These are phyloP conservation scores for Elongisporangium prolatum DNA, from an alignment of 352 stramenopile genomes.

Conservation along the genomic window DNA sequence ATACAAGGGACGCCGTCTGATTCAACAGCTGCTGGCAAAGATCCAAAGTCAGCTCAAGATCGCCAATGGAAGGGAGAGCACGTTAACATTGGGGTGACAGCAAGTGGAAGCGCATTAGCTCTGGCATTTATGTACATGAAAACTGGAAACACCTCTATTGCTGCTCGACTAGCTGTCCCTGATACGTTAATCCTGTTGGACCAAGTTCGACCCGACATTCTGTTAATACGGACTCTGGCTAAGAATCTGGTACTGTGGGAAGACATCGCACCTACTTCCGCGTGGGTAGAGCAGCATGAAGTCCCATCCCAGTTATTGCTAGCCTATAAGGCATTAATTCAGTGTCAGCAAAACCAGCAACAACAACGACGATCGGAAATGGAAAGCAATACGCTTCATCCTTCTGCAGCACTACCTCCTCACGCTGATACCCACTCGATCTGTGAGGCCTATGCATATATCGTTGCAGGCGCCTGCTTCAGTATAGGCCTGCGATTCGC, in stretches of 20 bases:
- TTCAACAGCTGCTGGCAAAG: conserved; percentile 49
- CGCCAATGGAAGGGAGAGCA: conserved; percentile 59
- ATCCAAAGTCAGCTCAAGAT: conserved; percentile 43
- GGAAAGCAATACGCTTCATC: conserved; percentile 1
- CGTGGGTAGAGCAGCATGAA: conserved; percentile 88
- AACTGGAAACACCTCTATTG: conserved; percentile 85
- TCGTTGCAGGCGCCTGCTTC: conserved; percentile 93
- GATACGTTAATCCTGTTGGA: conserved; percentile 95
- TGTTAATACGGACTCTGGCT: conserved; percentile 92
- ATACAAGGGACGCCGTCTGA: conserved; percentile 12
- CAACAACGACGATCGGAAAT: conserved; percentile 3
- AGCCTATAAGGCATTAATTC: conserved; percentile 32
- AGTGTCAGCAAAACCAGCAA: neutral
- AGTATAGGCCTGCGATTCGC: conserved; percentile 94
- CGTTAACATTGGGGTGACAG: conserved; percentile 96
- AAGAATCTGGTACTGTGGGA: conserved; percentile 96
- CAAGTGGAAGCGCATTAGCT: conserved; percentile 89
- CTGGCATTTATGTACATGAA: conserved; percentile 97
- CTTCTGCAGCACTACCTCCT: conserved; percentile 9
- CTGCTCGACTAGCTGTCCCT: conserved; percentile 86
- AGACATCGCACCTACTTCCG: conserved; percentile 75
- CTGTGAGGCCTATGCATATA: conserved; percentile 93
- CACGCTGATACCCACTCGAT: conserved; percentile 86
- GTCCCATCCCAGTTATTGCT: conserved; percentile 49
- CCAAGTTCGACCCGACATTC: conserved; percentile 94